Conservation (phyloP, 805 yeast genomes). For the Kodamaea neixiangensis region DNA sequence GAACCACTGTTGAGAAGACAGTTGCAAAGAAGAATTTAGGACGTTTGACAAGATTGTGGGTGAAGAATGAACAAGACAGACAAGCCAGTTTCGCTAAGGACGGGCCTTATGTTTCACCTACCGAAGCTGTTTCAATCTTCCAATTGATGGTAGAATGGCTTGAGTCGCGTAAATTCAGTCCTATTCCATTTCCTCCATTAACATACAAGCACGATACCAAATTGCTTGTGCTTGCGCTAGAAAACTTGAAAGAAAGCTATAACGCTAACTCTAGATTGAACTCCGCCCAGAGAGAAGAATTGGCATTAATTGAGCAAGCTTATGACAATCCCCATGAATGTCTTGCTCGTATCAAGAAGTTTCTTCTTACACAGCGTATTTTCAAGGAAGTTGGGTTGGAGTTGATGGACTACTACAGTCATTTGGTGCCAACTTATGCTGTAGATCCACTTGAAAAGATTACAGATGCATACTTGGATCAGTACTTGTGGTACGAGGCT, state of each 20-base stretch:
- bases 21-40: constrained; percentile 93
- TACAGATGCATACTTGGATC: constrained; percentile 94
- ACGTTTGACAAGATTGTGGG: constrained; percentile 87
- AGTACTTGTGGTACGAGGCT: constrained; percentile 94
- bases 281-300: constrained; percentile 86
- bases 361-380: constrained; percentile 81
- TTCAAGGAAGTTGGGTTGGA: constrained; percentile 87
- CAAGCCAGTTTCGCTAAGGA: constrained; percentile 76
- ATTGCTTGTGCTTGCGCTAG: constrained; percentile 83
- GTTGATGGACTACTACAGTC: constrained; percentile 89
- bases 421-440: constrained; percentile 80
- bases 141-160: constrained; percentile 91
- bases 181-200: constrained; percentile 92
- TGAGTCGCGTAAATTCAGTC: constrained; percentile 76
- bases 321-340: constrained; percentile 97
- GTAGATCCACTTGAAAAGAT: constrained; percentile 93
- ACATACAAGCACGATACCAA: constrained; percentile 93
- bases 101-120: constrained; percentile 85
- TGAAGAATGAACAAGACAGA: constrained; percentile 87
- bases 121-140: constrained; percentile 85
- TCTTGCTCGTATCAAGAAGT: constrained; percentile 78
- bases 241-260: constrained; percentile 79
- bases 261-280: constrained; percentile 69
- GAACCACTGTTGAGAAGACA: constrained; percentile 93
- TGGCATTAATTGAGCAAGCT: constrained; percentile 92